Conservation (phyloP, 1,284 basidiomycete species). For the Mycosarcoma maydis region DNA sequence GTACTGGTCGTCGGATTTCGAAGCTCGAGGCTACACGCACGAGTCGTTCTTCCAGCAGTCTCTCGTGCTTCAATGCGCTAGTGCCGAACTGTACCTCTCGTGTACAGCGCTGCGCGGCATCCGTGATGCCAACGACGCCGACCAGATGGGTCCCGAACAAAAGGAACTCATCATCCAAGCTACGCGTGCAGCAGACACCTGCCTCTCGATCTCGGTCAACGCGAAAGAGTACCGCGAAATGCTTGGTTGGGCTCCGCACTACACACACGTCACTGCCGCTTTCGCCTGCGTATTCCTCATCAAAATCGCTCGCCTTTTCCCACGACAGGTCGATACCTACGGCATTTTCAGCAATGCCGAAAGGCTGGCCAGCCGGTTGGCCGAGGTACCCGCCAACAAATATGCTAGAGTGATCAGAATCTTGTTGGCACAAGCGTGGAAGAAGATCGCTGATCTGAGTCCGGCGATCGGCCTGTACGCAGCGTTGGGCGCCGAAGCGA, state of each 20-base stretch:
- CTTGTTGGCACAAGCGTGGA: conserved; percentile 45
- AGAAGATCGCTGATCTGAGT: conserved; percentile 49
- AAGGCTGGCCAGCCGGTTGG: conserved; percentile 81
- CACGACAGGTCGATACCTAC: conserved; percentile 78
- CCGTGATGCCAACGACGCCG: conserved; percentile 76
- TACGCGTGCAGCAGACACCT: conserved; percentile 86
- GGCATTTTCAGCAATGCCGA: conserved; percentile 82
- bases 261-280: conserved; percentile 87
- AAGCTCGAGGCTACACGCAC: conserved; percentile 79
- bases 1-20: conserved; percentile 83
- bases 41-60: conserved; percentile 84
- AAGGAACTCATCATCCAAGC: conserved; percentile 91
- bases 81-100: conserved; percentile 90
- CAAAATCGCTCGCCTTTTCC: conserved; percentile 88
- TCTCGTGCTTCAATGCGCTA: conserved; percentile 84
- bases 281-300: conserved; percentile 91
- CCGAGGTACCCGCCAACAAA: conserved; percentile 77
- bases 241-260: conserved; percentile 89
- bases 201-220: conserved; percentile 80
- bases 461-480: conserved; percentile 46
- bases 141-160: conserved; percentile 92
- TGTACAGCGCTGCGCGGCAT: conserved; percentile 85
- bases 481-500: conserved; percentile 40
- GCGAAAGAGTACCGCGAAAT: conserved; percentile 79
- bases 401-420: conserved; percentile 46